Base-by-base conservation (phyloP, 805 yeast species). In the Isabelozyma gotoi region DNA sequence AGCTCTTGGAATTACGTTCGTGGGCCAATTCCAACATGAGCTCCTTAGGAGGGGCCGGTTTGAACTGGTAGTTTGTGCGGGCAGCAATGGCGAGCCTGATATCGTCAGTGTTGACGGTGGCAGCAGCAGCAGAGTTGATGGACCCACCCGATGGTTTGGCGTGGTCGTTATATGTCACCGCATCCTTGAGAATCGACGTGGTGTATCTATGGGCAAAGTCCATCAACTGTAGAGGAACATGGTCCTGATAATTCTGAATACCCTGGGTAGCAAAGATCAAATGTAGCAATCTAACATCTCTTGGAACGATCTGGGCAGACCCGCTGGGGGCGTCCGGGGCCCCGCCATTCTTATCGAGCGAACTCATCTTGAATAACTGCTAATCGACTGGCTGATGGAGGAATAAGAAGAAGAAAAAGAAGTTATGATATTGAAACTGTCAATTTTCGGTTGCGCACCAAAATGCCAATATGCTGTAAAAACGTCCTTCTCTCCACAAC, bases 171-270 rank as follows among this genome's bases (percentile, higher is more conserved):
- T 91, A 94, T 2, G 86, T 73, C 41, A 88, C 77, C 0, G 99
- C 97, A 62, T 95, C 99, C 56, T 86, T 87, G 45, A 95, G 67
- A 3, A 94, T 85, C 4, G 90, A 84, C 18, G 85, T 76, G 4
- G 99, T 89, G 72, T 94, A 94, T 68, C 84, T 66, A 65, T 88
- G 85, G 11, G 99, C 98, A 71, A 94, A 94, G 62, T 94, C 99
- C 96, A 95, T 89, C 45, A 94, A 73, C 62, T 94, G 98, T 18
- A 95, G 65, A 0, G 98, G 97, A 3, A 94, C 98, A 45, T 90
- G 96, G 59, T 94, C 98, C 62, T 94, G 96, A 65, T 92, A 94
- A 46, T 85, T 81, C 44, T 85, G 88, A 19, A 94, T 87, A 1
- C 96, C 91, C 67, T 92, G 96, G 0, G 97, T 86, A 12, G 98